A percentile compares a stretch with the other conserved stretches of the same genome.
Evolutionary conservation across 768 basidiomycete genomes (phyloP).

Genomic region (Collybiopsis confluens): DNA sequence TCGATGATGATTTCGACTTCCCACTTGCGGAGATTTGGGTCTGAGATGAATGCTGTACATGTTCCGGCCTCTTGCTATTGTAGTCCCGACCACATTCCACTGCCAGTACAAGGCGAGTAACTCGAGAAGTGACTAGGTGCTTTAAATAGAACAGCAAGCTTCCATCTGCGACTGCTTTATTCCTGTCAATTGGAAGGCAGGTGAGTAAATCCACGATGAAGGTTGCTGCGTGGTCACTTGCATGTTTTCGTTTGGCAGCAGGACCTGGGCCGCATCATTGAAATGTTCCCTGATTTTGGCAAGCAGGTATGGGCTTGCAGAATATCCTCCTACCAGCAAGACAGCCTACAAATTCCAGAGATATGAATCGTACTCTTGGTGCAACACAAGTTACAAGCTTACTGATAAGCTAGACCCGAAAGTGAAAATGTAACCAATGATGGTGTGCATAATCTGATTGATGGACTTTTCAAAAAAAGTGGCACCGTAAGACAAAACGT

Average conservation of each 20-base stretch:
- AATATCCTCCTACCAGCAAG: constrained; percentile 56
- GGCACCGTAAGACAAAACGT: too few species aligned
- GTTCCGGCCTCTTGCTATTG: constrained; percentile 33
- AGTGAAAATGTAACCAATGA: too few species aligned
- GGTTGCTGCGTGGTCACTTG: not conserved
- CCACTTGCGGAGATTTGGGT: constrained; percentile 32
- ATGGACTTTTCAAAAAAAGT: too few species aligned
- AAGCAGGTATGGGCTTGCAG: constrained; percentile 54
- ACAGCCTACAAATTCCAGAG: constrained; percentile 9
- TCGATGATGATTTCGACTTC: constrained; percentile 36
- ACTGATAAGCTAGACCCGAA: too few species aligned
- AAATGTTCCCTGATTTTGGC: constrained; percentile 31
- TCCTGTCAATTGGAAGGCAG: constrained; percentile 19
- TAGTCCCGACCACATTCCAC: constrained; percentile 32
- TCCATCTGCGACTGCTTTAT: constrained; percentile 53
- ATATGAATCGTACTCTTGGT: too few species aligned
- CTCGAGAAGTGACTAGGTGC: constrained; percentile 43
- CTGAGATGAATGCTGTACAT: constrained; percentile 29
- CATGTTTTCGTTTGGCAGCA: constrained; percentile 25
- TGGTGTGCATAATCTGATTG: too few species aligned
- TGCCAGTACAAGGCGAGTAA: constrained; percentile 47
- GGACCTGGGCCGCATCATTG: constrained; percentile 35
- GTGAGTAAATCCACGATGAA: not conserved
- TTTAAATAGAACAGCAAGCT: constrained; percentile 39
- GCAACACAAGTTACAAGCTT: too few species aligned